Evolutionary conservation across 1,284 basidiomycete genomes (phyloP), one percentile per base, ranked within the genome.

Genomic region (Malassezia equina): DNA sequence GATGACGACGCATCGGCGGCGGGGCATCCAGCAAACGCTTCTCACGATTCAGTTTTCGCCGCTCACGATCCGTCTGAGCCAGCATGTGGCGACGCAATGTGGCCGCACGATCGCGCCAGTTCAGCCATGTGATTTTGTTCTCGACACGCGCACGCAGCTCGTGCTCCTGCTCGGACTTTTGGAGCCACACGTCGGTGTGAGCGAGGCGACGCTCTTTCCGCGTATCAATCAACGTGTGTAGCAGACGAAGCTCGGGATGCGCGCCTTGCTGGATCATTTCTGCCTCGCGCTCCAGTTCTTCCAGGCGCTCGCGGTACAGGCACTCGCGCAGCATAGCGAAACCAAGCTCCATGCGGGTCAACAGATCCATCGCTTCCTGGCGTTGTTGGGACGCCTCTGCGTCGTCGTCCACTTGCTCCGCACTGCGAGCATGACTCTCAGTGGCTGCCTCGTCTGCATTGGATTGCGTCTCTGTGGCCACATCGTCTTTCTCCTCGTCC

Each of bases 191-290:
- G 23, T 69, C 63, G 11, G 75, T 73, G 17, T 75, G 64, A 29
- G 68, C 63, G n/a, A 76, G 68, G 36, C 71, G 71, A 29, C 67
- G 64, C 28, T 70, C 65, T 25, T 71, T 52, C 4, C 76, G 67
- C 29, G 67, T 63, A 51, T 77, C 76, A 54, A 77, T 75, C 11
- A 76, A 61, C 19, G 70, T 67, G 47, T 86, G 85, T 4, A 91
- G 77, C 69, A 88, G 83, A 15, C 85, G 77, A 55, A 90, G 78
- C 69, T 91, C 88, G 0, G 89, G 88, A 66, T 91, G 88, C 1
- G 81, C 81, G 29, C 83, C 88, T 85, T 65, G 48, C 49, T 79
- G 79, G 39, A 82, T 76, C 75, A 79, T 78, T 25, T 78, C 77
- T 55, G 79, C 78, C 65, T 82, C 81, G 31, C 75, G 73, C 19